Conservation (phyloP, 176 grass and related monocot genomes). For the Juncus inflexus region DNA sequence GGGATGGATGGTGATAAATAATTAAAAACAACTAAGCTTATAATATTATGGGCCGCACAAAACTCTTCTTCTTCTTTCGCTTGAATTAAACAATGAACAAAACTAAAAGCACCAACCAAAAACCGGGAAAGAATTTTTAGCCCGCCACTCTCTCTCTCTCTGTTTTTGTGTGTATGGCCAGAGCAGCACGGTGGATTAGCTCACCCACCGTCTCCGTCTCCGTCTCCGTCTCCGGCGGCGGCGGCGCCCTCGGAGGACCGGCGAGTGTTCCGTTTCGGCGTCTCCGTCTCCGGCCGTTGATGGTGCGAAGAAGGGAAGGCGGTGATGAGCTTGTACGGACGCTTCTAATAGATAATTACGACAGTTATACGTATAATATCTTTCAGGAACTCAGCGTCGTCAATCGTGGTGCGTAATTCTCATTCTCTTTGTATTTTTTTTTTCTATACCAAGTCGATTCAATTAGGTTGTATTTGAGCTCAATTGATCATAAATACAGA, state of each 20-base stretch:
- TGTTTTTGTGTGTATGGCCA: constrained; percentile 10
- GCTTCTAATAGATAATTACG: constrained; percentile 89
- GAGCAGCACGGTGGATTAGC: constrained; percentile 6
- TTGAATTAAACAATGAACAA: neutral
- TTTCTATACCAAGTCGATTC: neutral
- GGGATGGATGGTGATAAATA: too few relatives aligned
- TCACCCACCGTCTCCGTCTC: neutral
- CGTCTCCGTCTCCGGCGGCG: neutral
- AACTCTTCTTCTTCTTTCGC: neutral
- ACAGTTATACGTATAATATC: constrained; percentile 98
- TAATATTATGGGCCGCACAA: constrained; percentile 4
- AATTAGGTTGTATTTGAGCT: too few relatives aligned
- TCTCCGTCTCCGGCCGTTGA: neutral
- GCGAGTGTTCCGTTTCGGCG: neutral
- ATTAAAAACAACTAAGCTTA: too few relatives aligned
- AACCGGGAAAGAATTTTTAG: constrained; percentile 12
- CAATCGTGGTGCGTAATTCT: constrained; percentile 61
- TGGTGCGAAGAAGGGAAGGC: constrained; percentile 17
- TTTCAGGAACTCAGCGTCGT: constrained; percentile 87
- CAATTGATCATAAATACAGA: too few relatives aligned
- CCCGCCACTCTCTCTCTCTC: constrained; percentile 18
- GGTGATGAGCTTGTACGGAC: constrained; percentile 49
- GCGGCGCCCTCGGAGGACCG: neutral
- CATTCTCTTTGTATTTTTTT: neutral
- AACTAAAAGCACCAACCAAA: constrained; percentile 6